Base-by-base conservation (phyloP, 352 stramenopile genomes). In the Globisporangium paroecandrum region DNA sequence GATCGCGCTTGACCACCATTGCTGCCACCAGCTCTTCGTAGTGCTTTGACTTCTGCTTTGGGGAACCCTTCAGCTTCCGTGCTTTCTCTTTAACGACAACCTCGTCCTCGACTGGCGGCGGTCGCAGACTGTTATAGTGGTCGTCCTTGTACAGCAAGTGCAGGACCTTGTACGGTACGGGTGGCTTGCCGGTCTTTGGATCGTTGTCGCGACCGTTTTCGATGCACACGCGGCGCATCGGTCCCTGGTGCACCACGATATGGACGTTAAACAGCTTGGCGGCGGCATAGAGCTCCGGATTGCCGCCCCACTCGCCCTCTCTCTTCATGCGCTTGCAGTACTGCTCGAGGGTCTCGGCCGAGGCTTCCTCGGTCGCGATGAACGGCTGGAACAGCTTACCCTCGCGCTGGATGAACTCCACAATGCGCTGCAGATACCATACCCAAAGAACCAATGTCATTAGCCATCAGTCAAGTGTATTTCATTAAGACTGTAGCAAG, bases 231-330 rank as follows among this genome's bases (percentile, higher is more conserved):
- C 73, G 76, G 1, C 77, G 77, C 58, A 77, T 65, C 4, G 76
- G 20, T 38, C 67, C 66, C 65, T 81, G 83, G 69, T 91, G 81
- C 2, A 91, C 74, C 12, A 91, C 73, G 38, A 91, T 80, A 68
- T 87, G 72, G 13, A 82, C 73, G 60, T 86, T 81, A 61, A 89
- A 89, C 36, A 84, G 73, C 55, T 68, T 78, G 29, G 83, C 78
- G 1, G 79, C 79, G 8, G 79, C 81, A 68, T 79, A 91, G 36
- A 91, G 65, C 69, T 91, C 83, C 15, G 76, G 69, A 64, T 89
- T 84, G 58, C 83, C 83, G 13, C 83, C 82, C 83, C 79, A 89
- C 56, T 82, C 71, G 22, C 79, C 83, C 49, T 85, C 73, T 8
- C 77, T 56, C 8, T 64, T 65, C 79, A 91, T 82, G 38, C 81